Base-by-base conservation (phyloP, 345 rosid species). In the Gossypium australe region DNA sequence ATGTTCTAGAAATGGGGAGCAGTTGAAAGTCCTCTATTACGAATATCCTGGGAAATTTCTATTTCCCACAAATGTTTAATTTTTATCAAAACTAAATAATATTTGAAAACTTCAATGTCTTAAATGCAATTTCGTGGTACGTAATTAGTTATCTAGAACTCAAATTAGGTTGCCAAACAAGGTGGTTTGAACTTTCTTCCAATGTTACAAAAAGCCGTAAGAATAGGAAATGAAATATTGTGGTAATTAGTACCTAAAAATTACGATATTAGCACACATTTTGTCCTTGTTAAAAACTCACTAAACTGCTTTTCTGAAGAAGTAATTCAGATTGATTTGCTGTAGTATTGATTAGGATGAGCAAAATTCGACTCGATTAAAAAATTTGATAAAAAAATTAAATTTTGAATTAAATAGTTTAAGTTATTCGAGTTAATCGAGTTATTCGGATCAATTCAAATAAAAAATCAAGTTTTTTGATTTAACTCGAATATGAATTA, bases 91-190 rank as follows among this genome's bases (percentile, higher is more conserved):
- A 16, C 11, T 4, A 51, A 49, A 25, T 5, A 41, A 49, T 1
- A 14, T 68, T 68, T 51, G 59, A 68, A 52, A 7, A 25, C 11
- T 68, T 68, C 45, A 68, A 68, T 49, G 58, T 3, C 58, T 27
- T 27, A 48, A 68, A 68, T 48, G 43, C 43, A 24, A 2, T 51
- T 4, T 16, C 60, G 38, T 34, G 38, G 38, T 34, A 34, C 13
- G 51, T 2, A 24, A 51, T 49, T 25, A 48, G 43, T 41, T 25
- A 8, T 27, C 22, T 49, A 25, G 2, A 51, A 45, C 53, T 44
- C 53, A 66, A 44, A 66, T 43, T 52, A 11, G 53, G 53, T 49
- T 29, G 70, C 70, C 0, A 14, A 8, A 6, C 27, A 6, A 16
- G 7, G 4, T 11, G 22, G 52, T 51, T 27, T 16, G 20, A 48